These are phyloP conservation scores for Mesembryanthemum crystallinum DNA, from an alignment of 148 eudicot genomes.

Conservation along the genomic window DNA sequence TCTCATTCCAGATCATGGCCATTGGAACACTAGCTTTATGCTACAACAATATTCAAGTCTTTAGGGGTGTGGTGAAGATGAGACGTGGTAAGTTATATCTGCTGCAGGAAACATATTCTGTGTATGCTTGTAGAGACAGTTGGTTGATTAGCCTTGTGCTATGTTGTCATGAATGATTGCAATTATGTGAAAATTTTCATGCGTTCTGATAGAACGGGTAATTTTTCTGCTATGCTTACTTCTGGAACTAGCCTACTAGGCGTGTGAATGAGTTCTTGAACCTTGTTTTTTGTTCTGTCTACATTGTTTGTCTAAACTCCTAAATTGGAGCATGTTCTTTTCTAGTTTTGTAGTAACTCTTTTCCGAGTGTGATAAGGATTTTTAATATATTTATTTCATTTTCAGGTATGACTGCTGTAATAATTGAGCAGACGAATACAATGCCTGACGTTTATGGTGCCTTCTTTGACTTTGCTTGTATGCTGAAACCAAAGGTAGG, in stretches of 20 bases:
- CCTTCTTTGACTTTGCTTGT: slow-evolving; percentile 74
- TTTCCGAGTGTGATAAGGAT: not conserved
- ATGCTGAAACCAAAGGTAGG: slow-evolving; percentile 76
- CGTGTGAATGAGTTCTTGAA: too few relatives aligned
- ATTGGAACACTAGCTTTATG: slow-evolving; percentile 90
- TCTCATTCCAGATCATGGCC: slow-evolving; percentile 52
- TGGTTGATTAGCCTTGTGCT: not conserved
- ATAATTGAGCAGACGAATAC: slow-evolving; percentile 63
- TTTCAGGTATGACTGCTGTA: slow-evolving; percentile 79
- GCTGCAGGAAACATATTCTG: not conserved
- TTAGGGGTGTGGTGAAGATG: slow-evolving; percentile 89
- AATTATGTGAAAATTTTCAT: not conserved
- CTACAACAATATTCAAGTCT: slow-evolving; percentile 88
- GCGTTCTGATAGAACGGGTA: not conserved
- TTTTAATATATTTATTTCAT: slow-evolving; percentile 5
- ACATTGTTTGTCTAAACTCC: too few relatives aligned
- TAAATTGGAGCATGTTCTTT: too few relatives aligned
- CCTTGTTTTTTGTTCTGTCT: not conserved
- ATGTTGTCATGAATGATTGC: not conserved
- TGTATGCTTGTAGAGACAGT: not conserved
- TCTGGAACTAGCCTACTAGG: not conserved
- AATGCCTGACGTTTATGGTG: slow-evolving; percentile 85
- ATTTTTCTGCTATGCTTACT: not conserved
- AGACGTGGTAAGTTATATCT: slow-evolving; percentile 70
- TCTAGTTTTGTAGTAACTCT: not conserved